These are phyloP conservation scores for Clavariopsis aquatica DNA, from an alignment of 495 filamentous ascomycete genomes.

Conservation along the genomic window DNA sequence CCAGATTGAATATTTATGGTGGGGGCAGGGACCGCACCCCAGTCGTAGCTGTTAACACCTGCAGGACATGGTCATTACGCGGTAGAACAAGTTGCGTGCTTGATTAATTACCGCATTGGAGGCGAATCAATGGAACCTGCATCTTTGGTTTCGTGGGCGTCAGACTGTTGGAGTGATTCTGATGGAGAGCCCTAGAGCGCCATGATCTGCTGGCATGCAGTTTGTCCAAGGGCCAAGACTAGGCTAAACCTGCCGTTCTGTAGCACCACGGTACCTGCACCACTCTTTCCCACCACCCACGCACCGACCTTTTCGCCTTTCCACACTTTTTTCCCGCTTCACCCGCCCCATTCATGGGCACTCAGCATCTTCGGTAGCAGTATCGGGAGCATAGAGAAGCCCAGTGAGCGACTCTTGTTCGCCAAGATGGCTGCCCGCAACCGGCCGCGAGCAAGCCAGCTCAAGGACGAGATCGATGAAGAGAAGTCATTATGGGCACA, in stretches of 20 bases:
- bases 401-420: background rate
- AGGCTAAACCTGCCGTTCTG: background rate
- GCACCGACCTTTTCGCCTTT: background rate
- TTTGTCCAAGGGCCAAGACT: slow-evolving; percentile 2
- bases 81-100: background rate
- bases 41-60: slow-evolving; percentile 97
- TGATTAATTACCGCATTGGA: slow-evolving; percentile 76
- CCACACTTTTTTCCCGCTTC: background rate
- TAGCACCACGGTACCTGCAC: background rate
- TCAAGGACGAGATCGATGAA: slow-evolving; percentile 57
- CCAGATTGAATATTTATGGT: slow-evolving; percentile 6
- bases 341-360: background rate
- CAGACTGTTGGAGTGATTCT: background rate
- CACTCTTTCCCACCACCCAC: background rate
- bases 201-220: background rate
- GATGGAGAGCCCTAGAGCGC: no score
- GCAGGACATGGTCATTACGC: slow-evolving; percentile 10
- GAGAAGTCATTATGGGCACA: slow-evolving; percentile 66
- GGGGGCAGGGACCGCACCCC: slow-evolving; percentile 64
- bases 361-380: background rate
- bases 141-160: slow-evolving; percentile 49
- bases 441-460: slow-evolving; percentile 45
- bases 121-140: slow-evolving; percentile 81
- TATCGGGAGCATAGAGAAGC: background rate
- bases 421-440: slow-evolving; percentile 48